These are phyloP conservation scores for Pichia ethanolica DNA, from an alignment of 805 yeast genomes.

Conservation along the genomic window DNA sequence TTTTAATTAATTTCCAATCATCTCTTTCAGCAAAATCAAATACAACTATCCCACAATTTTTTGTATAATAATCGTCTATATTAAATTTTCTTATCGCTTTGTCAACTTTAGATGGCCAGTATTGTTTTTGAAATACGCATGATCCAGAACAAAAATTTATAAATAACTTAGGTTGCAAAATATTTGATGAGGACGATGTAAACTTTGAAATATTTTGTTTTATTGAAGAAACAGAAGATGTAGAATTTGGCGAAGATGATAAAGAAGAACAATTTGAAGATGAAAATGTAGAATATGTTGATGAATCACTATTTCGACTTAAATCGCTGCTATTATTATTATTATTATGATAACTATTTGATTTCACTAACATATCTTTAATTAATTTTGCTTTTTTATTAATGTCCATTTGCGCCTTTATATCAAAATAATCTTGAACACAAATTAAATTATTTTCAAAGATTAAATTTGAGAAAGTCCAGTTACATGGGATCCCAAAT, in stretches of 20 bases:
- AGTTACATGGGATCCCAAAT: conserved; percentile 64
- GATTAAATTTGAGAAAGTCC: conserved; percentile 59
- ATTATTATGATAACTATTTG: conserved; percentile 31
- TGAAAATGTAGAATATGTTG: neutral
- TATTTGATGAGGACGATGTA: neutral
- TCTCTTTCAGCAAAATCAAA: conserved; percentile 60
- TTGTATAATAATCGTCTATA: conserved; percentile 41
- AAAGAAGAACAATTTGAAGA: neutral
- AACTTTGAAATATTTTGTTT: too few relatives aligned
- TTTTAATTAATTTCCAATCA: conserved; percentile 49
- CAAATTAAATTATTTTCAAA: conserved; percentile 56
- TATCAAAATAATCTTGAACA: conserved; percentile 72
- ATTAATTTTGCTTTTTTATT: conserved; percentile 50
- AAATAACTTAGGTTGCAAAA: conserved; percentile 41
- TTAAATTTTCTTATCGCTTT: conserved; percentile 38
- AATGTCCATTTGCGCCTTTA: conserved; percentile 44
- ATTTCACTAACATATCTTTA: conserved; percentile 45
- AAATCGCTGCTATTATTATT: neutral
- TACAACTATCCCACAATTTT: conserved; percentile 57
- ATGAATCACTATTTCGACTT: neutral
- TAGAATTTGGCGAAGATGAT: too few relatives aligned
- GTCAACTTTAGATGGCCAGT: conserved; percentile 71
- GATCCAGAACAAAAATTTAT: conserved; percentile 70
- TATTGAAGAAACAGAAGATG: neutral
- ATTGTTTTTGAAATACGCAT: conserved; percentile 58